Base-by-base conservation (phyloP, 1,284 basidiomycete genomes). In the Heterobasidion parviporum region DNA sequence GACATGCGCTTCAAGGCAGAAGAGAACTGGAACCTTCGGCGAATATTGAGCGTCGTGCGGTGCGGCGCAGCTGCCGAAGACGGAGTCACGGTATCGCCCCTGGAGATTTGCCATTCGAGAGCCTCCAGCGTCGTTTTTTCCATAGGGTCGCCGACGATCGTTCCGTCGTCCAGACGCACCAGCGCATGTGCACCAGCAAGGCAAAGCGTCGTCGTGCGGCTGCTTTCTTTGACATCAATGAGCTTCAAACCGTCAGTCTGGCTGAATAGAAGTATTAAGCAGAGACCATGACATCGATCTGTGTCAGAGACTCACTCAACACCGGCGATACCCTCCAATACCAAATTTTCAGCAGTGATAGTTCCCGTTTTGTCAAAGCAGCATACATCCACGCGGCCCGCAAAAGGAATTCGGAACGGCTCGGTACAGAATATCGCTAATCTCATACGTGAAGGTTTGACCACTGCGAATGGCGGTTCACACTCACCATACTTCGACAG, bases 351-450 rank as follows among this genome's bases (percentile, higher is more conserved):
- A 0, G 92, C 92, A 0, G 94, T 98, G 61, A 98, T 96, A 0
- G 94, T 98, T 35, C 94, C 95, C 0, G 94, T 98, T 78, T 98
- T 98, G 74, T 98, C 94, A 64, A 98, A 98, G 72, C 95, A 98
- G 70, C 94, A 98, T 10, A 98, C 89, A 63, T 98, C 94, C 6
- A 98, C 93, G 34, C 92, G 83, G 7, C 95, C 94, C 9, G 94
- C 94, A 59, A 78, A 90, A 0, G 95, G 94, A 62, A 98, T 98
- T 32, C 95, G 83, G 83, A 98, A 98, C 0, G 94, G 94, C 66
- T 98, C 94, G 10, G 94, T 98, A 68, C 94, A 98, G 75, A 95
- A 98, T 59, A 98, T 98, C 8, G 94, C 94, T 94, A 60, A 8
- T 16, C 10, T 8, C 32, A 14, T 9, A 53, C 7, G 14, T 26